Evolutionary conservation across 106 monocot species (phyloP).

Genomic region (Narthecium ossifragum): DNA sequence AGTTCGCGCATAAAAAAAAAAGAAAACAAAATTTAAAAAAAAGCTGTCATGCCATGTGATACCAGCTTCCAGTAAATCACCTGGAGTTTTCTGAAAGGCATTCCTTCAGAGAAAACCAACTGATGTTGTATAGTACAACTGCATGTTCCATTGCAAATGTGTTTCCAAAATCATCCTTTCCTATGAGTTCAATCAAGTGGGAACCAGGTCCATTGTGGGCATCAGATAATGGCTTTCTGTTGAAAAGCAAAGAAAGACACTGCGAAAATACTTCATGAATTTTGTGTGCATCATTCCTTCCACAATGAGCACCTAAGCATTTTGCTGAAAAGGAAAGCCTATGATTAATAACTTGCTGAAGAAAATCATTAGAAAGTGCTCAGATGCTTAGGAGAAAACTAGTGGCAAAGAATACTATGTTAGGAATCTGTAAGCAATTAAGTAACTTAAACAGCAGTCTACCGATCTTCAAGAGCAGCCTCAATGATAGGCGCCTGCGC

Average conservation of each 20-base stretch:
- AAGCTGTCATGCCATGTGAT: too few species aligned
- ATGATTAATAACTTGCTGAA: neutral
- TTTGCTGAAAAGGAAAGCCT: slow-evolving; percentile 41
- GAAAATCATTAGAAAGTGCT: neutral
- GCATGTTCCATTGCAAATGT: slow-evolving; percentile 59
- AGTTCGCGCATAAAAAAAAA: too few species aligned
- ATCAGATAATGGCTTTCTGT: slow-evolving; percentile 14
- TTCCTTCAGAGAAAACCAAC: slow-evolving; percentile 55
- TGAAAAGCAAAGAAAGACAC: slow-evolving; percentile 50
- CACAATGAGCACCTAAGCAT: slow-evolving; percentile 25
- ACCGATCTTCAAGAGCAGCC: slow-evolving; percentile 55
- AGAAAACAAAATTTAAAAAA: too few species aligned
- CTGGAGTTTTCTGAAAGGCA: slow-evolving; percentile 33
- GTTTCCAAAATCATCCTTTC: slow-evolving; percentile 26
- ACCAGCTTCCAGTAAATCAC: too few species aligned
- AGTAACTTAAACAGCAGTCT: slow-evolving; percentile 1
- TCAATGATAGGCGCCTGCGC: slow-evolving; percentile 28
- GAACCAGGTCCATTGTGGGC: slow-evolving; percentile 6
- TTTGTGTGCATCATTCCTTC: slow-evolving; percentile 39
- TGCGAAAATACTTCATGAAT: slow-evolving; percentile 59
- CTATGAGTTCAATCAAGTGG: slow-evolving; percentile 40
- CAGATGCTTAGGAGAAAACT: neutral
- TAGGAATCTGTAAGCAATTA: neutral
- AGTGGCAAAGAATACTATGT: neutral
- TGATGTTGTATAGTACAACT: slow-evolving; percentile 51